Percentiles rank a stretch among this genome's conserved stretches.
Conservation (phyloP, 2,329 filamentous ascomycete genomes). For the Curvularia eragrostidis region DNA sequence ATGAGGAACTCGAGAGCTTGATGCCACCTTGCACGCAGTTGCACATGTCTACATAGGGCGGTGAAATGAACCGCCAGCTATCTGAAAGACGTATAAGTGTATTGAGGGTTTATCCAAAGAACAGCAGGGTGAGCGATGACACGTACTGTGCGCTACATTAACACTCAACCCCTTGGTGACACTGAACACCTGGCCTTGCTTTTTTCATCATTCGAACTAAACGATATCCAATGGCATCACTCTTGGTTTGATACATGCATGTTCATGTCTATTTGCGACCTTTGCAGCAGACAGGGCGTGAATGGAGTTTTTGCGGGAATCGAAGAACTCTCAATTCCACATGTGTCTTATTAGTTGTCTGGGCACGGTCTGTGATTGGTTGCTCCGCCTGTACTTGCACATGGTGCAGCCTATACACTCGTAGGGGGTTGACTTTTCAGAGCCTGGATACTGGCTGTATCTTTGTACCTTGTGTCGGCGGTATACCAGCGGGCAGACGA, state of each 20-base stretch:
- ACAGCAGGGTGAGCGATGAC: slow-evolving; percentile 2
- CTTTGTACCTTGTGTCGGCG: slow-evolving; percentile 7
- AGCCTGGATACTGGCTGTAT: not conserved
- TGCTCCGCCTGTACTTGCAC: not conserved
- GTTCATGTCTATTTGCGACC: no score
- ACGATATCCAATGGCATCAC: not conserved
- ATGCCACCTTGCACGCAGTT: not conserved
- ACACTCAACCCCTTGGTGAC: not conserved
- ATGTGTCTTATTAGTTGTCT: not conserved
- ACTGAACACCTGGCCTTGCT: not conserved
- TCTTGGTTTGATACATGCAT: not conserved
- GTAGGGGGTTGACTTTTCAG: not conserved
- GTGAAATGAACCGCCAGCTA: slow-evolving; percentile 1
- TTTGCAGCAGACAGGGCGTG: not conserved
- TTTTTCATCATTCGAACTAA: not conserved
- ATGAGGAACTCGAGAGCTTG: not conserved
- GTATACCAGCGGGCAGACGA: slow-evolving; percentile 3
- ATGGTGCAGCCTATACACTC: not conserved
- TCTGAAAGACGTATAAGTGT: not conserved
- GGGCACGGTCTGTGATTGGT: not conserved
- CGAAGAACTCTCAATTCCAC: not conserved
- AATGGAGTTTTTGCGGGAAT: not conserved
- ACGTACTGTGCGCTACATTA: slow-evolving; percentile 2
- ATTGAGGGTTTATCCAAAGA: not conserved
- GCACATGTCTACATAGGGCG: not conserved